Evolutionary conservation across 306 rosid genomes (phyloP).

Genomic region (Herpetospermum pedunculosum): DNA sequence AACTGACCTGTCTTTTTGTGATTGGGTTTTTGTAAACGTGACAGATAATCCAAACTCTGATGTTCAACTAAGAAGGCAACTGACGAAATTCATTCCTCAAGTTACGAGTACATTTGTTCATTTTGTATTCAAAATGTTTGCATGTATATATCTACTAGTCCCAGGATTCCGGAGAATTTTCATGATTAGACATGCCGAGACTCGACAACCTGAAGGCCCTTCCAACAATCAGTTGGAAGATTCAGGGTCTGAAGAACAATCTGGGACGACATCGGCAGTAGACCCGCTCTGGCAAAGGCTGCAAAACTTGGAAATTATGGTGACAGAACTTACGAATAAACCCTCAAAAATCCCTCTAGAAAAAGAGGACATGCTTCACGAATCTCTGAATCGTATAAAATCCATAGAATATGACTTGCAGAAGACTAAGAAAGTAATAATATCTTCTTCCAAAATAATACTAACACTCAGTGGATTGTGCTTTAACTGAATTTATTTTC

Average conservation of each 20-base stretch:
- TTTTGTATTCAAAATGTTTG: conserved; percentile 35
- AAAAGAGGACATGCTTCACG: conserved; percentile 80
- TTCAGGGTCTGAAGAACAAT: conserved; percentile 37
- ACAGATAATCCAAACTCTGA: conserved; percentile 41
- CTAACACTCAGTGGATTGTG: conserved; percentile 6
- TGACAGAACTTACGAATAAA: conserved; percentile 60
- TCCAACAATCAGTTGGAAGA: conserved; percentile 19
- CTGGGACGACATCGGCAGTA: conserved; percentile 25
- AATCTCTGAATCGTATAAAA: conserved; percentile 83
- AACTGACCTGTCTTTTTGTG: conserved; percentile 17
- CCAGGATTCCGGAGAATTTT: conserved; percentile 33
- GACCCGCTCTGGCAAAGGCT: conserved; percentile 73
- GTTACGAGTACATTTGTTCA: conserved; percentile 29
- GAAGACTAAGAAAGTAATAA: conserved; percentile 75
- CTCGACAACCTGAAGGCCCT: conserved; percentile 17
- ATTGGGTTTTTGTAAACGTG: not conserved
- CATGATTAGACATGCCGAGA: conserved; percentile 15
- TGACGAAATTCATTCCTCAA: conserved; percentile 27
- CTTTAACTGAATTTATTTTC: conserved; percentile 7
- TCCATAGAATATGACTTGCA: conserved; percentile 81
- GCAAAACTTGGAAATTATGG: conserved; percentile 62
- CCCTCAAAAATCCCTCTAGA: conserved; percentile 81
- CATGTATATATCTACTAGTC: conserved; percentile 42
- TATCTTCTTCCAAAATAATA: conserved; percentile 13
- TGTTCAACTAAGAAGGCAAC: conserved; percentile 26